Base-by-base conservation (phyloP, 345 rosid species). In the Syzygium oleosum region DNA sequence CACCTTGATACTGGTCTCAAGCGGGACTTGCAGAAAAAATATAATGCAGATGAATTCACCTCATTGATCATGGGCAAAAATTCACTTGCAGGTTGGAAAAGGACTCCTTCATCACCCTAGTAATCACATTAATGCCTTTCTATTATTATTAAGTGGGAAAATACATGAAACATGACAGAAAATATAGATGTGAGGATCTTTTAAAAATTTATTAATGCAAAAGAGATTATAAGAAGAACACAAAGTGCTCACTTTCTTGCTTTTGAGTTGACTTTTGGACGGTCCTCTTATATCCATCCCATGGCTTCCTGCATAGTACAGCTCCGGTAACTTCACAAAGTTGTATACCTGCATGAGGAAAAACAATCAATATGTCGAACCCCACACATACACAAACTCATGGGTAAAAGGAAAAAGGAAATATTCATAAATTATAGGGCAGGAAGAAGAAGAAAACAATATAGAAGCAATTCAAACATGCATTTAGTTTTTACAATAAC, bases 271-370 rank as follows among this genome's bases (percentile, higher is more conserved):
- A 53, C 87, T 92, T 86, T 90, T 93, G 23, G 95, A 90, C 85
- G 99, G 99, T 16, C 96, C 97, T 91, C 91, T 95, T 73, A 98
- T 98, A 92, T 98, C 99, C 99, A 98, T 98, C n/a, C 99, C 99
- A 88, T 98, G 99, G 90, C 99, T 98, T 23, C 98, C 99, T 0
- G 99, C 99, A 86, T 98, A 98, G 88, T 97, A 96, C 85, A 98
- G 94, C 87, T 89, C 99, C 4, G 93, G 92, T 83, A 98, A 87
- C 90, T 93, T 93, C 19, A 98, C 99, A 91, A 98, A 98, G 46
- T 93, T 88, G 84, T 95, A 97, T 34, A 98, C 99, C 99, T 97
- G 89, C 52, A 53, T 43, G 29, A 53, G 55, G 12, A 51, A 49
- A 38, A 43, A 23, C 43, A 17, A 15, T 53, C 41, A 46, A 84